These are phyloP conservation scores for Orbilia oligospora DNA, from an alignment of 2,329 filamentous ascomycete species.

Conservation along the genomic window DNA sequence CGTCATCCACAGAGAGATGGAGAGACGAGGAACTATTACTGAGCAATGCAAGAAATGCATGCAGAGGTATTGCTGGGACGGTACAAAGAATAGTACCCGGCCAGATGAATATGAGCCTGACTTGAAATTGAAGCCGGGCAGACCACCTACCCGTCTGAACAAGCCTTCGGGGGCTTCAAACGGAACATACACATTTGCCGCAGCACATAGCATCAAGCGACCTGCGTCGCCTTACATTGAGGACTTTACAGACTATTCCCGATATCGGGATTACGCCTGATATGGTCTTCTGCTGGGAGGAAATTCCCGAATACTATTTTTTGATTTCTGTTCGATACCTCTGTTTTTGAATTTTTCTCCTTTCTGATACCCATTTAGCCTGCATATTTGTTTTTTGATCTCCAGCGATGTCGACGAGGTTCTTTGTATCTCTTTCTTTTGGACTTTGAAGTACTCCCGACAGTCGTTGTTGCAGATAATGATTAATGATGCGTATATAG, in stretches of 20 bases:
- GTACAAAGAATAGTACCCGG: slow-evolving; percentile 68
- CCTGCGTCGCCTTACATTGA: slow-evolving; percentile 35
- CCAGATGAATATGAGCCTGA: slow-evolving; percentile 42
- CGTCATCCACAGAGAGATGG: slow-evolving; percentile 81
- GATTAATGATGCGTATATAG: slow-evolving; percentile 38
- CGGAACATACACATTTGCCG: slow-evolving; percentile 6
- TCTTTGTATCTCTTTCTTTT: slow-evolving; percentile 5
- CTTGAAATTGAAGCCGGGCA: slow-evolving; percentile 34
- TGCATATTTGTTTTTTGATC: slow-evolving; percentile 5
- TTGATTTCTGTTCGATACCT: slow-evolving; percentile 23
- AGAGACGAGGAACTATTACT: slow-evolving; percentile 77
- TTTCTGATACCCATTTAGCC: slow-evolving; percentile 51
- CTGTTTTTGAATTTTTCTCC: not conserved
- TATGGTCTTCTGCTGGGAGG: not conserved
- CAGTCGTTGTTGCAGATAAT: slow-evolving; percentile 40
- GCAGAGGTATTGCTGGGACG: slow-evolving; percentile 92
- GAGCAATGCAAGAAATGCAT: slow-evolving; percentile 83
- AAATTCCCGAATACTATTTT: slow-evolving; percentile 1
- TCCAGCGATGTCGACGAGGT: slow-evolving; percentile 35
- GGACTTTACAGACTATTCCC: slow-evolving; percentile 38
- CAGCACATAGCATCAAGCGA: not conserved
- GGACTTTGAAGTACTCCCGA: no score
- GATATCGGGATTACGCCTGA: slow-evolving; percentile 41
- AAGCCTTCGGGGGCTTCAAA: not conserved
- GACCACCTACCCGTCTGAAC: not conserved